Evolutionary conservation across 495 filamentous ascomycete species (phyloP).

Genomic region (Melanomma pulvis-pyrius): DNA sequence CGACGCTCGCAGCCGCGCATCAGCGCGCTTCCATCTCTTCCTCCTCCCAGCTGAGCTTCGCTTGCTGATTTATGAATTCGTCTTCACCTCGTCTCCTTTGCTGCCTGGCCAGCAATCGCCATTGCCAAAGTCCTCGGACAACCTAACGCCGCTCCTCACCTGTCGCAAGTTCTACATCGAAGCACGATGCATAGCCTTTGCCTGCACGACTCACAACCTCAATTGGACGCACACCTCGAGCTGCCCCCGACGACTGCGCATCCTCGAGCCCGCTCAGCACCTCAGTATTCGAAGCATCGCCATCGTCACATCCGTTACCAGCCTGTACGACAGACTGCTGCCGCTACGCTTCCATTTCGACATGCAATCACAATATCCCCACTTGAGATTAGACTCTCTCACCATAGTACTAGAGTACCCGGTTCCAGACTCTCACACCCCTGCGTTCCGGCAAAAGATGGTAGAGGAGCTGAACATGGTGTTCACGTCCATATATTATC

Average conservation of each 20-base stretch:
- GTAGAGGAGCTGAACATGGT: conserved; percentile 12
- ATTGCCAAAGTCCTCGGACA: conserved; percentile 6
- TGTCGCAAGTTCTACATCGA: conserved; percentile 19
- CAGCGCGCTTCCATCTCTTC: not conserved
- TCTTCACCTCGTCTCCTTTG: not conserved
- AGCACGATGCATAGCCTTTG: conserved; percentile 19
- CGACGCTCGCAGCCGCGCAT: not conserved
- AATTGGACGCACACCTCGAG: not conserved
- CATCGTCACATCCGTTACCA: not conserved
- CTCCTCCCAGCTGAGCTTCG: conserved; percentile 9
- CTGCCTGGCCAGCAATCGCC: not conserved
- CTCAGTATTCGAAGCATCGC: conserved; percentile 6
- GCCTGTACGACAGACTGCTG: conserved; percentile 4
- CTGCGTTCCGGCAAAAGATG: not conserved
- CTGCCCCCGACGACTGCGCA: not conserved
- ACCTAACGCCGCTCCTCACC: conserved; percentile 15
- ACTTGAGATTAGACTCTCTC: conserved; percentile 14
- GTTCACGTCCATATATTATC: conserved; percentile 8
- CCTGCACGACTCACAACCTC: conserved; percentile 13
- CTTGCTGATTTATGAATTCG: conserved; percentile 13
- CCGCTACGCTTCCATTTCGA: conserved; percentile 18
- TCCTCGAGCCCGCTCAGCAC: conserved; percentile 4
- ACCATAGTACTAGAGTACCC: conserved; percentile 18
- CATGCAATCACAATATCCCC: conserved; percentile 5
- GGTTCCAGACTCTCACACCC: not conserved